A percentile compares a stretch with the other conserved stretches of the same genome.
phyloP scores from a whole-genome alignment of 495 filamentous ascomycete species.

The Friedmanniomyces endolithicus region DNA sequence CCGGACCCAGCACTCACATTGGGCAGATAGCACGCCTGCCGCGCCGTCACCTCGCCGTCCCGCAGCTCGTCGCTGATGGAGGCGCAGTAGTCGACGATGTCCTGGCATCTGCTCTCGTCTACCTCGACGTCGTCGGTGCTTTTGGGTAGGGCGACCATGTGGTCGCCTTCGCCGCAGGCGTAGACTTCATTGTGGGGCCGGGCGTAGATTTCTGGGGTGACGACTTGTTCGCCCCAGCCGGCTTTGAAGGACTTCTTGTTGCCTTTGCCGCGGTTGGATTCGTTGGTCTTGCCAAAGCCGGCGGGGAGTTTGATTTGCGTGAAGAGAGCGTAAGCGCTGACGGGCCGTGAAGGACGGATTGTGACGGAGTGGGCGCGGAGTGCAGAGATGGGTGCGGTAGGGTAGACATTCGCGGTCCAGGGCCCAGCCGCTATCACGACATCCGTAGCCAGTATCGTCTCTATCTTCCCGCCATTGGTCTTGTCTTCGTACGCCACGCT shows the following conservation, averaged over 20 bases:
- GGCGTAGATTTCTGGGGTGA: slow-evolving; percentile 86
- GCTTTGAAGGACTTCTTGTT: slow-evolving; percentile 27
- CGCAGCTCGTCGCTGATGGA: slow-evolving; percentile 65
- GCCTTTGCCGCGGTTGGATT: slow-evolving; percentile 33
- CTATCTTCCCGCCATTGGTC: slow-evolving; percentile 33
- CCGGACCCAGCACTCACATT: slow-evolving; percentile 48
- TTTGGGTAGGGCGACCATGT: slow-evolving; percentile 57
- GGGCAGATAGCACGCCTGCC: slow-evolving; percentile 94
- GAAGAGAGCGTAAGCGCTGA: slow-evolving; percentile 82
- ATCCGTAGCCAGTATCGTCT: slow-evolving; percentile 62
- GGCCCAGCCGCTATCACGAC: slow-evolving; percentile 78
- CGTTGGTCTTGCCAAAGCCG: slow-evolving; percentile 30
- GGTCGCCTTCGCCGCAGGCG: slow-evolving; percentile 85
- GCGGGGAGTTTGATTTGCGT: slow-evolving; percentile 71
- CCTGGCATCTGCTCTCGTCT: slow-evolving; percentile 68
- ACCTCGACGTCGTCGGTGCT: slow-evolving; percentile 66
- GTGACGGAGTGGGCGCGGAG: slow-evolving; percentile 85
- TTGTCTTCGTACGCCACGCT: slow-evolving; percentile 52
- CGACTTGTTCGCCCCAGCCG: slow-evolving; percentile 34
- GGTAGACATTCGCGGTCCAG: slow-evolving; percentile 68
- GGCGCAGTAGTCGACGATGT: slow-evolving; percentile 70
- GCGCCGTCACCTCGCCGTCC: slow-evolving; percentile 61
- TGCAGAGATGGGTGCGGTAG: slow-evolving; percentile 63
- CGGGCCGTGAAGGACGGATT: slow-evolving; percentile 56
- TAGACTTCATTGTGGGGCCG: slow-evolving; percentile 82